Percentiles rank a stretch among this genome's conserved stretches.
These are phyloP conservation scores for Acorus gramineus DNA, from an alignment of 106 monocot species.

Conservation along the genomic window DNA sequence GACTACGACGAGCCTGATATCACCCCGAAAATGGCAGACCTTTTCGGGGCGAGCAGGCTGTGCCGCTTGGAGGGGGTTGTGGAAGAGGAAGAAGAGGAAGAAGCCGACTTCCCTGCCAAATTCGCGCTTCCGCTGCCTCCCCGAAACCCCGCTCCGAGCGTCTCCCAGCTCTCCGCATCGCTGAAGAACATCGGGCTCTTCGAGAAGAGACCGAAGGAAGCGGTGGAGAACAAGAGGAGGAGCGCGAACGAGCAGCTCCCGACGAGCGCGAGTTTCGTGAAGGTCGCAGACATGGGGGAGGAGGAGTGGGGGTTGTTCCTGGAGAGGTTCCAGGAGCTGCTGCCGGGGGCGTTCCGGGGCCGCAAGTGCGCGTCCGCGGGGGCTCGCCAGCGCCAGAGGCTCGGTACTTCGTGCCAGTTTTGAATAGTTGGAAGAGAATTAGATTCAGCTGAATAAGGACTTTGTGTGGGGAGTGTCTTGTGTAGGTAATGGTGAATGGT, in stretches of 20 bases:
- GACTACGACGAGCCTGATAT: constrained; percentile 18
- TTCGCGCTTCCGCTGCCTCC: too few species aligned
- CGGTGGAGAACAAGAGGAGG: constrained; percentile 8
- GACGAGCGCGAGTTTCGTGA: not conserved
- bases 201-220: constrained; percentile 6
- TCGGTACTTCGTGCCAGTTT: constrained; percentile 43
- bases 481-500: too few species aligned
- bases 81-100: constrained; percentile 20
- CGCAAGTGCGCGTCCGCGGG: not conserved
- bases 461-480: too few species aligned
- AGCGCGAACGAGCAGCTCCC: constrained; percentile 50
- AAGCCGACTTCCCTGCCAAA: not conserved
- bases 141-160: not conserved
- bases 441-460: too few species aligned
- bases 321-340: constrained; percentile 5
- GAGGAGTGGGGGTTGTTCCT: not conserved
- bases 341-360: not conserved
- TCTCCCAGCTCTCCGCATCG: constrained; percentile 13
- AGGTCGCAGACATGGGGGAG: not conserved
- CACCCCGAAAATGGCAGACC: constrained; percentile 2
- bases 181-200: constrained; percentile 15
- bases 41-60: constrained; percentile 3
- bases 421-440: constrained; percentile 4
- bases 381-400: constrained; percentile 3
- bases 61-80: constrained; percentile 17